Evolutionary conservation across 2,329 filamentous ascomycete species (phyloP), one percentile per base, ranked within the genome.

Genomic region (Xylaria sp.): DNA sequence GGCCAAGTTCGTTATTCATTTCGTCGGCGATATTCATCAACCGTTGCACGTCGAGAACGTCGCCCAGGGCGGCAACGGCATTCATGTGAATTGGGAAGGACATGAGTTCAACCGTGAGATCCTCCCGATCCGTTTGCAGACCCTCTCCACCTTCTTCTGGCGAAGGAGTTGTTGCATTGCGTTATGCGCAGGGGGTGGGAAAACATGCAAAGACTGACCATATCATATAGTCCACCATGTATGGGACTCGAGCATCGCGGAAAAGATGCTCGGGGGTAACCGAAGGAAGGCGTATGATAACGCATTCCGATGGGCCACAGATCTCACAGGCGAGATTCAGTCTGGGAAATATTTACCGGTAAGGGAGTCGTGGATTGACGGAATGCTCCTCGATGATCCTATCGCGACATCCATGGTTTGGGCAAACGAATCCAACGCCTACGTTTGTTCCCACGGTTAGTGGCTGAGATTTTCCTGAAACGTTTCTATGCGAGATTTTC

Each of bases 211-310:
- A 36, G 7, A n/a, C 68, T 72, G 40, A 68, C 56, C 11, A 31
- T 3, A 20, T 49, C 15, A 26, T 58, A 20, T 44, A 73, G 71
- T 93, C 49, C 92, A 93, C 75, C 85, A 90, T 66, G 87, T 93
- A 17, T 93, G 91, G 91, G 92, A 93, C 76, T 88, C 86, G 62
- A 87, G 86, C 72, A 93, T 93, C 70, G 85, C 88, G 0, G 89
- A 92, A 80, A 87, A 89, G 75, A 80, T 87, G 74, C 81, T 90
- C 1, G 89, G 89, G 2, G 87, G 84, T n/a, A 77, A 81, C 51
- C 80, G 82, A 46, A 80, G 87, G 75, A 78, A 82, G 79, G 78
- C 85, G 0, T 88, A 85, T 67, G 77, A 79, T 5, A 80, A 84
- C 54, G 89, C 88, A 1, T 77, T 81, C 59, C 77, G 76, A 49